Base-by-base conservation (phyloP, 2,329 filamentous ascomycete species). In the Cladosporium sphaerospermum region DNA sequence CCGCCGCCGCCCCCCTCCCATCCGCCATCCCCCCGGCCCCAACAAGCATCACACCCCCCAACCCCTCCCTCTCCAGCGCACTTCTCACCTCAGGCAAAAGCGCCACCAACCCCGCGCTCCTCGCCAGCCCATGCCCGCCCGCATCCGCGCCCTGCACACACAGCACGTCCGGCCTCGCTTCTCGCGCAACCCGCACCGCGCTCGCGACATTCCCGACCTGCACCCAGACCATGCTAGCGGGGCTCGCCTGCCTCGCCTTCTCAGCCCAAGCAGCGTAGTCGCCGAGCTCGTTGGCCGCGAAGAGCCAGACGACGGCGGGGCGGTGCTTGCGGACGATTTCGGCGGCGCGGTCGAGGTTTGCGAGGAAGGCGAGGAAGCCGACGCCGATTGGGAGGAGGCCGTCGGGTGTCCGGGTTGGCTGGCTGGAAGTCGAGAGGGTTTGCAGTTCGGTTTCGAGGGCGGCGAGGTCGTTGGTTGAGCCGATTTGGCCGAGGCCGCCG, bases 261-360 rank as follows among this genome's bases (percentile, higher is more conserved):
- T 52, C 55, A n/a, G 64, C 63, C 69, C 64, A 73, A 42, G 47
- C 63, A 14, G 53, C 53, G 53, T 69, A 63, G 37, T 64, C 66
- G 13, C 71, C 69, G 23, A 70, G 63, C 16, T 73, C 64, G 6
- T 72, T 69, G 2, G 83, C 81, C 3, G 83, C 84, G 61, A 86
- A 87, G 41, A 88, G 75, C 84, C 84, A 88, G 5, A 84, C 73
- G 0, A 81, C 83, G 1, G 76, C 78, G 1, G 83, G 82, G 18
- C 53, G 58, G 51, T 61, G 60, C 56, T 72, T 69, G 18, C 63
- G 62, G 13, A 88, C 69, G 9, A 85, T 57, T 1, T 77, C 75
- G 2, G 81, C 63, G 1, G 73, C 71, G 18, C 69, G 65, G 43
- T 76, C 68, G 54, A 80, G 61, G 2, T 45, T 28, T 3, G 44